phyloP scores from a whole-genome alignment of 176 grass and related monocot genomes.

The maize (Zea mays) region Zm-B73-REFERENCE-NAM-5.0 NC_050105.1:107381001-107381500 shows the following conservation, averaged over 20 bases:
- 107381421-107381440: conserved; percentile 1
- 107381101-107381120: neutral
- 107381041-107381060: conserved; percentile 41
- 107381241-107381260: neutral
- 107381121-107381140: neutral
- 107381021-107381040: conserved; percentile 99
- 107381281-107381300: conserved; percentile 9
- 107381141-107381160: conserved; percentile 6
- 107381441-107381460: conserved; percentile 18
- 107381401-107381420: conserved; percentile 50
- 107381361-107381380: conserved; percentile 91
- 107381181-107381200: conserved; percentile 2
- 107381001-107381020: conserved; percentile 99
- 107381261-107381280: neutral
- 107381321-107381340: conserved; percentile 22
- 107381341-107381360: conserved; percentile 96
- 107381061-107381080: conserved; percentile 17
- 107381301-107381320: neutral
- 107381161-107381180: conserved; percentile 14
- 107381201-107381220: conserved; percentile 19
- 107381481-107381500: conserved; percentile 28
- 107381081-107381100: conserved; percentile 21
- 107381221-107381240: neutral
- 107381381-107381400: conserved; percentile 96
- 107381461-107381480: neutral